These are phyloP conservation scores for Verticillium albo-atrum DNA, from an alignment of 2,329 filamentous ascomycete species.

Conservation along the genomic window DNA sequence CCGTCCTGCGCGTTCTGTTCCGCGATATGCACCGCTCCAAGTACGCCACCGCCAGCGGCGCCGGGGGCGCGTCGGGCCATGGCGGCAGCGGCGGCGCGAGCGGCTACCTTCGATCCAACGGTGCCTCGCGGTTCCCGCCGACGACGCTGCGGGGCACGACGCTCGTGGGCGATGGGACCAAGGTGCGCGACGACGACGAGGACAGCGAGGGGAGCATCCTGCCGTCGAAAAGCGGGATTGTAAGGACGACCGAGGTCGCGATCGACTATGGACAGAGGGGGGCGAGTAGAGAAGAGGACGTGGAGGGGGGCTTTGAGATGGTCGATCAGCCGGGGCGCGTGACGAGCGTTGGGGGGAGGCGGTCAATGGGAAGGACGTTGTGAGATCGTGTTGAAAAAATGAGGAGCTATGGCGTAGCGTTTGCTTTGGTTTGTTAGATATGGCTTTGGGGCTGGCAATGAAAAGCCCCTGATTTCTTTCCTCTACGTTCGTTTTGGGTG, in stretches of 20 bases:
- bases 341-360: not conserved
- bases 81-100: not conserved
- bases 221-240: slow-evolving; percentile 8
- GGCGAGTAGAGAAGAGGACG: not conserved
- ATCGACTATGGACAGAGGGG: slow-evolving; percentile 5
- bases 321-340: not conserved
- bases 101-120: not conserved
- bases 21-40: slow-evolving; percentile 4
- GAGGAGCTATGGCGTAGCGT: not conserved
- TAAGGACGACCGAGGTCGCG: slow-evolving; percentile 11
- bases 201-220: slow-evolving; percentile 11
- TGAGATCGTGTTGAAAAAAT: not conserved
- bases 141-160: not conserved
- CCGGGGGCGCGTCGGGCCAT: not conserved
- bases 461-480: too few species aligned
- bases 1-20: slow-evolving; percentile 7
- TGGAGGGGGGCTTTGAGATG: not conserved
- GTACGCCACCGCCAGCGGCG: not conserved
- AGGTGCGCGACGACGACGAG: slow-evolving; percentile 2
- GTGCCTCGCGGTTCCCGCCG: not conserved
- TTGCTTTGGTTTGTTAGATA: not conserved
- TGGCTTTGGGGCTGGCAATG: not conserved
- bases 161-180: not conserved
- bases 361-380: not conserved
- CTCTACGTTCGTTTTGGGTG: too few species aligned